Base-by-base conservation (phyloP, 176 grass and related monocot species). In the Saccharum officinarum region DNA sequence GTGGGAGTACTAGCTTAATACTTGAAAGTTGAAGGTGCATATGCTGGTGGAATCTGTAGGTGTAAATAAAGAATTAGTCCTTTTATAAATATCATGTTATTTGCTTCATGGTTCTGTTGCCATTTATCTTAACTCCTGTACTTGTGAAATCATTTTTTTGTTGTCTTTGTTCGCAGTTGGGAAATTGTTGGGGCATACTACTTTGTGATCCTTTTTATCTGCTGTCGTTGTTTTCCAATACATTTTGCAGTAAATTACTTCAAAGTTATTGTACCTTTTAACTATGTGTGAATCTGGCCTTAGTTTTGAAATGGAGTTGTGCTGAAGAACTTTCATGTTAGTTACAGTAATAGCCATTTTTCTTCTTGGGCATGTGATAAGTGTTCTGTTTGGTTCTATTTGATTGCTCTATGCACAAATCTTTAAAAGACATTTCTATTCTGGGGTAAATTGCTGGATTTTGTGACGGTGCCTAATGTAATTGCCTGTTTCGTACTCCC, bases 261-360 rank as follows among this genome's bases (percentile, higher is more conserved):
- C 22, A 49, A 23, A 83, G 36, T 57, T 3, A 1, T 54, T 38
- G 8, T 46, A 62, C 23, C 50, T 62, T 16, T 62, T 16, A 45
- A 64, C 62, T 31, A 64, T 47, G 30, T 50, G 41, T 50, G 40
- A 75, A 66, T 8, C 42, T 36, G 52, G 37, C 55, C 18, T 22
- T 65, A 66, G 30, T 62, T 14, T 82, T 22, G 25, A 78, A 83
- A 78, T 71, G 22, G 22, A 63, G 36, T 71, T 87, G 13, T 70
- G 52, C 39, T n/a, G 60, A 34, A 73, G 7, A 75, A 42, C 34
- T 75, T 81, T 46, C 17, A 67, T 22, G 2, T 59, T 59, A 52
- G 18, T 66, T 33, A 49, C 37, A 49, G 46, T 49, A 34, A 34
- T 47, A 67, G 8, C 41, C 26, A n/a, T 34, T 67, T 66, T 18